Evolutionary conservation across 2,329 filamentous ascomycete genomes (phyloP), one percentile per base, ranked within the genome.

Genomic region (Penicillium sp.): DNA sequence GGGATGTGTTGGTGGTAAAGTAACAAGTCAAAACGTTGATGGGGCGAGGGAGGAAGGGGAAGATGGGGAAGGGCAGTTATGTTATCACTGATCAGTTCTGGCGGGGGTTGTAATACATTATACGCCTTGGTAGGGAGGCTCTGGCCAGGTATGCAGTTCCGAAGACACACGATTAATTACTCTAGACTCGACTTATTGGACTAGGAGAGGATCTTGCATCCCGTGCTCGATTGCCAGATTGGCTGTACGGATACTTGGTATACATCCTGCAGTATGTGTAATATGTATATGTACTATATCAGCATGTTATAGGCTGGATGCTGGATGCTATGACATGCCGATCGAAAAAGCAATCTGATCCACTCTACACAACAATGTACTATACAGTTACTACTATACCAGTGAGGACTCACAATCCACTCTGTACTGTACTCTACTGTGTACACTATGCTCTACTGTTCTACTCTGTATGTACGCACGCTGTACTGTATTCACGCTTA

Each of bases 201-300:
- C n/a, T n/a, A n/a, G n/a, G n/a, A n/a, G n/a, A n/a, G n/a, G n/a
- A n/a, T n/a, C n/a, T 27, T 10, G 39, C 39, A 26, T 27, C 30
- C 15, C 51, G 45, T 56, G 54, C 48, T 46, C 45, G 42, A 44
- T 53, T 54, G 29, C 52, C 49, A 52, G 45, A 56, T 61, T 7
- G 54, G 48, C 51, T 32, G 39, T 46, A 45, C 49, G 46, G 41
- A 57, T 52, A n/a, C n/a, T n/a, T n/a, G n/a, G n/a, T n/a, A n/a
- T n/a, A n/a, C n/a, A n/a, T n/a, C n/a, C n/a, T n/a, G n/a, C n/a
- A n/a, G n/a, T 5, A 17, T 12, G 15, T 33, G 17, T 12, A 27
- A 30, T 30, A 30, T 10, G 27, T 33, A 12, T 15, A 33, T 12
- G n/a, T n/a, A n/a, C n/a, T n/a, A n/a, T n/a, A n/a, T n/a, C n/a